Conservation (phyloP, 2,329 filamentous ascomycete genomes). For the Alternaria alternata region DNA sequence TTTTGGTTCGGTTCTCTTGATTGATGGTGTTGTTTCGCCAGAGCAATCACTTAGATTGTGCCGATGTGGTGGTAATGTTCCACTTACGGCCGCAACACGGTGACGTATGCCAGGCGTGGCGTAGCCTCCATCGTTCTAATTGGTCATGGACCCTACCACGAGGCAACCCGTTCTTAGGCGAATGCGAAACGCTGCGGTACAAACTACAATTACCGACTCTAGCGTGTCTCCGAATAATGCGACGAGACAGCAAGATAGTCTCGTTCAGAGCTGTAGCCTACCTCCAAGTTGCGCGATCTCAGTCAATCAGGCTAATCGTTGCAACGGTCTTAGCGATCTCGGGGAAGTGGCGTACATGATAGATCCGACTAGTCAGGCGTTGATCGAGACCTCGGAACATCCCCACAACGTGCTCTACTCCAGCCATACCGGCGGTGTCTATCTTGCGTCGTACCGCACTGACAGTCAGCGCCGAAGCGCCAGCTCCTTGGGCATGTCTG, state of each 20-base stretch:
- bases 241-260: background rate
- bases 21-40: background rate
- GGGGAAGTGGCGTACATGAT: background rate
- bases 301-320: background rate
- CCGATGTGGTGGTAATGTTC: background rate
- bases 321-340: background rate
- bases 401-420: background rate
- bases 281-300: background rate
- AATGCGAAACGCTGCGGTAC: background rate
- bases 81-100: constrained; percentile 4
- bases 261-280: background rate
- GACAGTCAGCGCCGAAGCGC: background rate
- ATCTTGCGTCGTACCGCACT: background rate
- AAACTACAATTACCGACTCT: background rate
- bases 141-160: background rate
- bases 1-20: background rate
- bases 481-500: background rate
- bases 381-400: background rate
- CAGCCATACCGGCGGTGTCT: background rate
- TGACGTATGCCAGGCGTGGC: constrained; percentile 13
- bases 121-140: constrained; percentile 5
- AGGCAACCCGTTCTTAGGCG: background rate
- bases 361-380: background rate
- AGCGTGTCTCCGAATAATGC: background rate
- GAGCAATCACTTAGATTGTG: background rate